Evolutionary conservation across 371 early-diverging fungal genomes (phyloP).

Genomic region (Apophysomyces sp.): DNA sequence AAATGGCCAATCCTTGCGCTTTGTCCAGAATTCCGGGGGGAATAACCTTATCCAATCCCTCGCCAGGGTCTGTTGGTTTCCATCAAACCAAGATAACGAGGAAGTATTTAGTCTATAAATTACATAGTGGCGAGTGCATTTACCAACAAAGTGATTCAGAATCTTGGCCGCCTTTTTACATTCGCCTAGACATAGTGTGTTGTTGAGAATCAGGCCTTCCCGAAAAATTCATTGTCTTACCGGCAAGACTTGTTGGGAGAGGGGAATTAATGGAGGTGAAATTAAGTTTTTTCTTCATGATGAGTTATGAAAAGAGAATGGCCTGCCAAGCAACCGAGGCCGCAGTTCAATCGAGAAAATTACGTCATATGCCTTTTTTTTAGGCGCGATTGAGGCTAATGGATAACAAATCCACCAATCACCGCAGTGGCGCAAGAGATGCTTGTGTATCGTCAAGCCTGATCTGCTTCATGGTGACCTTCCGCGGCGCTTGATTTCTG

Average conservation of each 20-base stretch:
- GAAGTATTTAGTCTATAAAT: neutral
- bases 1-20: constrained; percentile 91
- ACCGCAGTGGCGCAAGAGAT: too few species aligned
- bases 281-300: neutral
- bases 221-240: neutral
- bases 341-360: neutral
- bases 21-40: constrained; percentile 68
- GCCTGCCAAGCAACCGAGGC: neutral
- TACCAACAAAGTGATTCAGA: constrained; percentile 73
- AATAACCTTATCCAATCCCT: constrained; percentile 78
- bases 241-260: constrained; percentile 15
- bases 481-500: too few species aligned
- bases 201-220: neutral
- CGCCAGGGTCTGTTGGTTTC: constrained; percentile 51
- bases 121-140: constrained; percentile 3
- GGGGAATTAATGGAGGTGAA: constrained; percentile 14
- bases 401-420: too few species aligned
- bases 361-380: too few species aligned
- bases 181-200: constrained; percentile 46
- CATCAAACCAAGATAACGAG: neutral
- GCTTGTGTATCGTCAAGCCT: too few species aligned
- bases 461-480: too few species aligned
- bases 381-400: too few species aligned
- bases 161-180: constrained; percentile 79
- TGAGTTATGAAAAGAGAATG: neutral